Conservation (phyloP, 2,329 filamentous ascomycete species). For the Cladosporium sp. region DNA sequence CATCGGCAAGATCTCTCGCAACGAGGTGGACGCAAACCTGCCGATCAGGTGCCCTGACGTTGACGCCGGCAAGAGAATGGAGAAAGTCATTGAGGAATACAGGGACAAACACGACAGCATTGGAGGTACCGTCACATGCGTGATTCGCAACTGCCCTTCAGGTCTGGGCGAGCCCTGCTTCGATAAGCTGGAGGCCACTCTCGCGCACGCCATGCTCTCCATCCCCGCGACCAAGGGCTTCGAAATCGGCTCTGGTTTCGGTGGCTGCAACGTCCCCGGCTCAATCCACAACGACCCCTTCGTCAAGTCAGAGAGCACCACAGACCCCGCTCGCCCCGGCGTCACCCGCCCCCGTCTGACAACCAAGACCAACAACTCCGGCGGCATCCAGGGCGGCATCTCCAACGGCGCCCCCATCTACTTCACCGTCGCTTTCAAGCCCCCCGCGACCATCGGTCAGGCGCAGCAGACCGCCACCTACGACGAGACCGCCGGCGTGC, state of each 20-base stretch:
- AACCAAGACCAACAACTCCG: slow-evolving; percentile 92
- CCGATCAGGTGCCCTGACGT: slow-evolving; percentile 82
- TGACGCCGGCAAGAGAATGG: slow-evolving; percentile 66
- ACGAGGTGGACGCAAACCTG: slow-evolving; percentile 75
- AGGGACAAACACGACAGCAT: slow-evolving; percentile 81
- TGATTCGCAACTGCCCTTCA: slow-evolving; percentile 78
- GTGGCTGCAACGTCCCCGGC: slow-evolving; percentile 78
- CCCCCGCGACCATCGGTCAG: slow-evolving; percentile 86
- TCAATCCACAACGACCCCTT: slow-evolving; percentile 93
- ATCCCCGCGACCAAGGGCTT: slow-evolving; percentile 96
- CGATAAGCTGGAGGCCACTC: slow-evolving; percentile 87
- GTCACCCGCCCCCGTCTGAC: slow-evolving; percentile 60
- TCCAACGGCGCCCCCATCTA: slow-evolving; percentile 91
- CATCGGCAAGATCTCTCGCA: slow-evolving; percentile 66
- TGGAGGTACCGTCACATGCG: slow-evolving; percentile 90
- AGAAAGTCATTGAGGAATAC: slow-evolving; percentile 70
- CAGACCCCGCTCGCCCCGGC: slow-evolving; percentile 34
- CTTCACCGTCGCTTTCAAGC: slow-evolving; percentile 94
- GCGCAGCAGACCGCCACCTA: slow-evolving; percentile 81
- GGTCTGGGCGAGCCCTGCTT: slow-evolving; percentile 93
- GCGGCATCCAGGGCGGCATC: slow-evolving; percentile 93
- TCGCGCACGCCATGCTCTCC: slow-evolving; percentile 90
- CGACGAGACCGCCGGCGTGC: slow-evolving; percentile 67
- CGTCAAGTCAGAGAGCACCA: slow-evolving; percentile 51
- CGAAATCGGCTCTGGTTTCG: slow-evolving; percentile 91